Base-by-base conservation (phyloP, 2,329 filamentous ascomycete genomes). In the Calonectria henricotiae region DNA sequence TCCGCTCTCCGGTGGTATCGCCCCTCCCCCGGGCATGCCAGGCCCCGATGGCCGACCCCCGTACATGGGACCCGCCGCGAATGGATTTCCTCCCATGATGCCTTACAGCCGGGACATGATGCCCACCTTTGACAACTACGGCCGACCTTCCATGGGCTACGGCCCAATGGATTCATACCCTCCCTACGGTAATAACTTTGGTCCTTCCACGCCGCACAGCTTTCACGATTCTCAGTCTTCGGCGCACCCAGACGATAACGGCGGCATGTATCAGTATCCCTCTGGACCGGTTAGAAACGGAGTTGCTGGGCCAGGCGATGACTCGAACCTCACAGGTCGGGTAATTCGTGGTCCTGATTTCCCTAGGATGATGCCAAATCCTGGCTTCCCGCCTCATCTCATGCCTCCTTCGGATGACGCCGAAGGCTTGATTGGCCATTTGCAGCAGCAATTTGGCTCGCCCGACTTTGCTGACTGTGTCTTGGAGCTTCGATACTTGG, bases 191-290 rank as follows among this genome's bases (percentile, higher is more conserved):
- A 81, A 80, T 72, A 83, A 81, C 73, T 88, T 88, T 76, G 87
- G 86, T 3, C 87, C 89, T 2, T 85, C 87, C 1, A 90, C 89
- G 2, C 87, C 89, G 4, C 89, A 89, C 71, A 91, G 89, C 79
- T 90, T 89, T 75, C 89, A 90, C 66, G 89, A 86, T 41, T 91
- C 90, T 2, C 89, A 90, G 70, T 85, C 88, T 41, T 90, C 89
- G 1, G 84, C 81, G 5, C 85, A 85, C 49, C 83, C 82, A 17
- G 86, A 86, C 44, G 86, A 87, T 13, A 83, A 81, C 35, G 1
- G 27, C 27, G 27, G 27, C 27, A 78, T 84, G 65, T 83, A 81
- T 64, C 85, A 84, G 70, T 84, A 82, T 46, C 77, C 81, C 61
- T 76, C 82, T 32, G 81, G 79, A 30, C 83, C 82, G 30, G 81